Evolutionary conservation across 208 protist genomes (phyloP), one percentile per base, ranked within the genome.

Genomic region (Wallacemonas sp.): DNA sequence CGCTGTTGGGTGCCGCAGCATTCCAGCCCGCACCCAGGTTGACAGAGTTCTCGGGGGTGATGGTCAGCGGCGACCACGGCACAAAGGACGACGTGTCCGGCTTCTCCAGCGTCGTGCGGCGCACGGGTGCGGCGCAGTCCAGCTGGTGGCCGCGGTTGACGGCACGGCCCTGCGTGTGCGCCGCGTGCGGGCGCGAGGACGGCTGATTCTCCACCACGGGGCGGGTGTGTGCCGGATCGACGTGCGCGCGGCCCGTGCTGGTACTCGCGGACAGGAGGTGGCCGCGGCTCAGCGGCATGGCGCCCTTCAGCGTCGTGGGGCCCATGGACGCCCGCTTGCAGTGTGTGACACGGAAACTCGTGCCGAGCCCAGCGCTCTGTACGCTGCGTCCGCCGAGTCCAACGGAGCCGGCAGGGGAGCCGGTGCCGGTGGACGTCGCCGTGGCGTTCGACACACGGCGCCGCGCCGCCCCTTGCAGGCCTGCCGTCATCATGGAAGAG

Each of bases 31-130:
- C 21, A 1, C 17, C 27, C 0, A 81, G 17, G 63, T 85, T 81
- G 1, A 86, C 26, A 4, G 76, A 86, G 34, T 53, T 65, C n/a
- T 91, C 78, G 2, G 73, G 78, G 0, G 75, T 84, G 59, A 87
- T 75, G 30, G 75, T 81, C 30, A 91, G 78, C 13, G 84, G 84
- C 15, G 77, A 60, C 80, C 80, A 91, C 27, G 81, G 78, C n/a
- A 81, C 50, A 48, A 91, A 91, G n/a, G 78, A 74, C 42, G 63
- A 81, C 1, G 72, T 78, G 58, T 91, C 84, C 17, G 84, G 75
- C 22, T 62, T 15, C 29, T 42, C 24, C 3, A 17, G 39, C 19
- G 55, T 61, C 19, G 34, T 46, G 48, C 41, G 45, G 2, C 63
- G 63, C 37, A 42, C 29, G 2, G 58, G 58, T 54, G 59, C 26